Percentiles rank a stretch among this genome's conserved stretches.
phyloP scores from a whole-genome alignment of 108 stramenopile genomes.

The Cylindrotheca closterium region DNA sequence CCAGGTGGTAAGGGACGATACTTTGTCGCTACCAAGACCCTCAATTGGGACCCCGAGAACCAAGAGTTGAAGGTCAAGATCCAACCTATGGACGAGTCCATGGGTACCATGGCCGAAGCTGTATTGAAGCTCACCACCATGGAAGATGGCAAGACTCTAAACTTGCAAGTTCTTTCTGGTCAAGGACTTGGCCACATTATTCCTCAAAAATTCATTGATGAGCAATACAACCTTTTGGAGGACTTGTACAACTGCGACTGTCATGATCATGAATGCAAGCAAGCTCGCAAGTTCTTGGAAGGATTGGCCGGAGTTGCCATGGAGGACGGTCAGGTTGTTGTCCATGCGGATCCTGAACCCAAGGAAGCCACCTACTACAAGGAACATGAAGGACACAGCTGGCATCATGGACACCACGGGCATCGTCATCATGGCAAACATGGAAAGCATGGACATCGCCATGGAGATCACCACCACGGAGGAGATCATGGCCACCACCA shows the following conservation, averaged over 20 bases:
- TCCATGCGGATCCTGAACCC: background rate
- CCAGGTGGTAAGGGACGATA: conserved; percentile 31
- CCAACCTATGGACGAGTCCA: conserved; percentile 7
- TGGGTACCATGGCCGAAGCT: conserved; percentile 18
- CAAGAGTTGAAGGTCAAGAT: conserved; percentile 10
- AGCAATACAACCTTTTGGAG: conserved; percentile 30
- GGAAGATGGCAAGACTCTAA: conserved; percentile 6
- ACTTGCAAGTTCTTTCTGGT: conserved; percentile 13
- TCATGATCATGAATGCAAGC: conserved; percentile 7
- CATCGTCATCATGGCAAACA: no score
- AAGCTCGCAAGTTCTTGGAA: background rate
- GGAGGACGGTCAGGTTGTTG: background rate
- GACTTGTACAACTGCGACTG: conserved; percentile 9
- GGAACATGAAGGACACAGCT: no score
- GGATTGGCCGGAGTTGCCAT: background rate
- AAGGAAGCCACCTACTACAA: no score
- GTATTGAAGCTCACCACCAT: conserved; percentile 12
- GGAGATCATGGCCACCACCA: no score
- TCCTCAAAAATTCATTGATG: conserved; percentile 25
- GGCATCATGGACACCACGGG: no score
- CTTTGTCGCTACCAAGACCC: conserved; percentile 15
- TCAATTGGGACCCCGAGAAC: conserved; percentile 9
- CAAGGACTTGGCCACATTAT: conserved; percentile 13
- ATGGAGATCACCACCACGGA: no score
- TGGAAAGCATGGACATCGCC: no score